phyloP scores from a whole-genome alignment of 1,284 basidiomycete genomes.

The Microbotryum intermedium region DNA sequence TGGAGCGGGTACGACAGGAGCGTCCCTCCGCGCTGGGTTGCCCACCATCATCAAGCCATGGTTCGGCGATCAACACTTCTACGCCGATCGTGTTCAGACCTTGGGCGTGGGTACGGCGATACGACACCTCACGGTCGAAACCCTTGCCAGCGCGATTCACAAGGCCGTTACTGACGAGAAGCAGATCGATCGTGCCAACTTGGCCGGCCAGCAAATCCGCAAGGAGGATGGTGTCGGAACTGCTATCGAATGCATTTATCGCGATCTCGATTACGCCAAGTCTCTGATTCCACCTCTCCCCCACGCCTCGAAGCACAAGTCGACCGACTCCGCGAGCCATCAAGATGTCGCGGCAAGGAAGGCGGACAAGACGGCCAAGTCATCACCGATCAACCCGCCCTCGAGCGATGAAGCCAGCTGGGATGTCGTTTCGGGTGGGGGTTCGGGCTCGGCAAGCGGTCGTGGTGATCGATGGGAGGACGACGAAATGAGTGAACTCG shows the following conservation, averaged over 20 bases:
- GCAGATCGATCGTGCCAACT: constrained; percentile 73
- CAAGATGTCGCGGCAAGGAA: too few species aligned
- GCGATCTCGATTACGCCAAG: constrained; percentile 52
- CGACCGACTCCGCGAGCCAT: too few species aligned
- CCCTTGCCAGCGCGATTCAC: constrained; percentile 64
- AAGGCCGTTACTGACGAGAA: constrained; percentile 76
- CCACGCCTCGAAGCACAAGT: too few species aligned
- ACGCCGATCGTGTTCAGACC: constrained; percentile 88
- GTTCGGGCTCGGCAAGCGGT: too few species aligned
- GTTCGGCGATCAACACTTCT: constrained; percentile 94
- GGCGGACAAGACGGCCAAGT: too few species aligned
- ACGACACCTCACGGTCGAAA: constrained; percentile 70
- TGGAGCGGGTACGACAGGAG: constrained; percentile 91
- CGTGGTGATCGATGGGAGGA: too few species aligned
- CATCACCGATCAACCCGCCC: too few species aligned
- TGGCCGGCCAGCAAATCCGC: constrained; percentile 75
- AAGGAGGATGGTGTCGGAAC: constrained; percentile 77
- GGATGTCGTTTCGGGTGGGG: too few species aligned
- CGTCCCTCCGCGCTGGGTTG: constrained; percentile 61
- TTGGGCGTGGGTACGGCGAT: constrained; percentile 67
- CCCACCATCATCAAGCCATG: constrained; percentile 95
- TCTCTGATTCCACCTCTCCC: constrained; percentile 11
- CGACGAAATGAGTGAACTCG: too few species aligned
- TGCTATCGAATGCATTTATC: constrained; percentile 84
- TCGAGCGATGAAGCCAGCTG: too few species aligned